These are phyloP conservation scores for Rheum nobile DNA, from an alignment of 148 eudicot species.

Conservation along the genomic window DNA sequence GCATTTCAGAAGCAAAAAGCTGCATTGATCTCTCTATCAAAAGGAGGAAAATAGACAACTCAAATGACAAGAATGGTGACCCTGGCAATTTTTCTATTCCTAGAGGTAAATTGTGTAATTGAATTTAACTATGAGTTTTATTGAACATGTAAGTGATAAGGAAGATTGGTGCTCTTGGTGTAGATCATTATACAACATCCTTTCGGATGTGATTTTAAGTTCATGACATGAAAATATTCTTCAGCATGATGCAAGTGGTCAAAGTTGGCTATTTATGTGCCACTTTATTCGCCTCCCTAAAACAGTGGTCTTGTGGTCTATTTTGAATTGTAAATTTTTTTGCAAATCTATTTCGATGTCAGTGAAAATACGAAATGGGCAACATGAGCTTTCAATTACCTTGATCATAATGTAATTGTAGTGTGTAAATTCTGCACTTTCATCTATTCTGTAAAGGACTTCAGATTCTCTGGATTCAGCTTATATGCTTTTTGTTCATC, in stretches of 20 bases:
- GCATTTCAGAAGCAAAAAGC: constrained; percentile 82
- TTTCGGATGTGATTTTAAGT: background rate
- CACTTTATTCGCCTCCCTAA: background rate
- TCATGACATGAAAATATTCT: background rate
- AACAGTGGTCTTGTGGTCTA: background rate
- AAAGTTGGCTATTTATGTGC: background rate
- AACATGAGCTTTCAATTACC: background rate
- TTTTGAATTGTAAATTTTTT: no score
- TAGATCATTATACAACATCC: background rate
- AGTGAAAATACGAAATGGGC: background rate
- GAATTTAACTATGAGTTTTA: background rate
- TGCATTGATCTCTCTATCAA: constrained; percentile 67
- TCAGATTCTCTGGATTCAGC: background rate
- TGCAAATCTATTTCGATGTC: background rate
- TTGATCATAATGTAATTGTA: background rate
- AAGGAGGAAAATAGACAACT: constrained; percentile 55
- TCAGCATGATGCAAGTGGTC: background rate
- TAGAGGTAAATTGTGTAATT: constrained; percentile 48
- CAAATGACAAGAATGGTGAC: constrained; percentile 58
- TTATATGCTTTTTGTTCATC: background rate
- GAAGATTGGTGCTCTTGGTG: background rate
- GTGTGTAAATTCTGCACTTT: background rate
- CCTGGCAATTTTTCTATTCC: constrained; percentile 95
- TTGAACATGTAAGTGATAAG: background rate
- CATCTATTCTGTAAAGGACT: background rate